phyloP scores from a whole-genome alignment of 495 filamentous ascomycete genomes.

The Durotheca rogersii region DNA sequence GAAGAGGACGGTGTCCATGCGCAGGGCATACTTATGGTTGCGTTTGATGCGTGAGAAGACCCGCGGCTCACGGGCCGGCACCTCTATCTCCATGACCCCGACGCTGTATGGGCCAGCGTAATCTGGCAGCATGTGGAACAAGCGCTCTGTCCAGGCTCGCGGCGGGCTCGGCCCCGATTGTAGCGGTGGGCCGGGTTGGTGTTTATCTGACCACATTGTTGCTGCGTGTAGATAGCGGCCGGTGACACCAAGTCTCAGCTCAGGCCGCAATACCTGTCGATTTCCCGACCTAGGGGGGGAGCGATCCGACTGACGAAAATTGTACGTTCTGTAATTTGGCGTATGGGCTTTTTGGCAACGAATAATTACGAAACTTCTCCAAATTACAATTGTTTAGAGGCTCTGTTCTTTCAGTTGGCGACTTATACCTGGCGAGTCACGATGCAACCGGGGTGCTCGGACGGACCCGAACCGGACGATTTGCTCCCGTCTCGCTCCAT shows the following conservation, averaged over 20 bases:
- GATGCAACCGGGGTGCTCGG: too few species aligned
- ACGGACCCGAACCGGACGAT: too few species aligned
- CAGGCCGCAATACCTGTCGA: neutral
- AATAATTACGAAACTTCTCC: too few species aligned
- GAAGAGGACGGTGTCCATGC: conserved; percentile 62
- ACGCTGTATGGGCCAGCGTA: conserved; percentile 65
- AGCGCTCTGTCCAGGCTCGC: conserved; percentile 27
- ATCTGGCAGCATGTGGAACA: conserved; percentile 57
- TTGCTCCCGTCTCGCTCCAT: too few species aligned
- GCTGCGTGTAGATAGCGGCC: conserved; percentile 3
- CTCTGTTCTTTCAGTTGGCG: too few species aligned
- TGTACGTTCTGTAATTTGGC: too few species aligned
- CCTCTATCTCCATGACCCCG: conserved; percentile 64
- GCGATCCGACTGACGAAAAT: too few species aligned
- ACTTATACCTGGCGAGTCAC: too few species aligned
- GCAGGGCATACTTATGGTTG: conserved; percentile 41
- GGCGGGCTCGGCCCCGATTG: conserved; percentile 18
- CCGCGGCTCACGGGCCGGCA: conserved; percentile 53
- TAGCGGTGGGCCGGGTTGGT: conserved; percentile 10
- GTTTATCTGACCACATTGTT: conserved; percentile 13
- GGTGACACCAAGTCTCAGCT: neutral
- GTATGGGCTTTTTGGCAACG: too few species aligned
- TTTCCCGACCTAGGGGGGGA: too few species aligned
- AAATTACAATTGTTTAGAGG: too few species aligned
- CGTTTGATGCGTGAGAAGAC: conserved; percentile 46